Conservation (phyloP, 169 alveolate genomes). For the Plasmodium relictum region DNA sequence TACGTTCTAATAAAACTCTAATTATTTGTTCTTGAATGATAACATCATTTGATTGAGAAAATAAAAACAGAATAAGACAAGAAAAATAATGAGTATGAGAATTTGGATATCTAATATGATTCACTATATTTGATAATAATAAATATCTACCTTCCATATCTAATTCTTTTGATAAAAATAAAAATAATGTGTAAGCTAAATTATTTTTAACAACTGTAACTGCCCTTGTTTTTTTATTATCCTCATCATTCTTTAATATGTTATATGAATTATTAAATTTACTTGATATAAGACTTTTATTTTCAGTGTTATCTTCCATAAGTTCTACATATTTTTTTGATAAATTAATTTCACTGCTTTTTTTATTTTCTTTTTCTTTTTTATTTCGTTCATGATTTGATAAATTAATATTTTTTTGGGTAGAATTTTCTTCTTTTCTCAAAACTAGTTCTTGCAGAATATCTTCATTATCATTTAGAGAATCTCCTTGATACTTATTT, state of each 20-base stretch:
- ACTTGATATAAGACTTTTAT: background rate
- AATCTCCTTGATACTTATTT: slow-evolving; percentile 17
- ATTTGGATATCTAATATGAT: slow-evolving; percentile 97
- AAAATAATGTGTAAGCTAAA: slow-evolving; percentile 79
- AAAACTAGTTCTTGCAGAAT: slow-evolving; percentile 39
- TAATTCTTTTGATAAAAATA: slow-evolving; percentile 87
- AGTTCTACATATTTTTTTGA: slow-evolving; percentile 63
- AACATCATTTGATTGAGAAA: slow-evolving; percentile 87
- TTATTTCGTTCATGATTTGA: background rate
- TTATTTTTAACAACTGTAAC: slow-evolving; percentile 63
- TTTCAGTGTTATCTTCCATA: slow-evolving; percentile 27
- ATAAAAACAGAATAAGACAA: slow-evolving; percentile 83
- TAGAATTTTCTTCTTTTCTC: slow-evolving; percentile 3
- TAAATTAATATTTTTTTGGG: slow-evolving; percentile 16
- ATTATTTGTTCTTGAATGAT: slow-evolving; percentile 94
- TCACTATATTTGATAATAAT: slow-evolving; percentile 94
- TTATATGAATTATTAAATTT: background rate
- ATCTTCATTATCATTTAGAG: slow-evolving; percentile 12
- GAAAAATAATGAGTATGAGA: slow-evolving; percentile 95
- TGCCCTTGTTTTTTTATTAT: slow-evolving; percentile 2
- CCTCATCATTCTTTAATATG: background rate
- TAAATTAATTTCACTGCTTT: background rate
- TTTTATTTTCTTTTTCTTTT: background rate
- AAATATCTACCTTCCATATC: slow-evolving; percentile 89
- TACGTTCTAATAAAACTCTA: slow-evolving; percentile 92